A percentile compares a stretch with the other conserved stretches of the same genome.
Conservation (phyloP, 2,329 filamentous ascomycete genomes). For the Microascus cirrosus region DNA sequence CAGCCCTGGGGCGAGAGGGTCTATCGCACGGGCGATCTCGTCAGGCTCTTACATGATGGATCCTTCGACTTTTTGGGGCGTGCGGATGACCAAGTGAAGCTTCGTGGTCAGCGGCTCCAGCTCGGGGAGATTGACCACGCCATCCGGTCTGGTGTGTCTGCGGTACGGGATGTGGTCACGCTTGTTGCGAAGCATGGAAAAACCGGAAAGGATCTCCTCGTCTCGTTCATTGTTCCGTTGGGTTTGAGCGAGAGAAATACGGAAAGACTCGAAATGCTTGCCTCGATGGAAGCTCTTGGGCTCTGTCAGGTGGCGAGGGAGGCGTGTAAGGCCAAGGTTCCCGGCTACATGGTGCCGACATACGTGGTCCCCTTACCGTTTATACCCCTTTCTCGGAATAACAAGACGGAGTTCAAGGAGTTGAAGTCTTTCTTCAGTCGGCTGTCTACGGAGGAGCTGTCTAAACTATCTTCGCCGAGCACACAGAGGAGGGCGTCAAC, state of each 20-base stretch:
- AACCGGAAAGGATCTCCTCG: slow-evolving; percentile 70
- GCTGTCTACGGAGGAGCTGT: slow-evolving; percentile 47
- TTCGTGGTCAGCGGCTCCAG: slow-evolving; percentile 80
- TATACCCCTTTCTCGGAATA: slow-evolving; percentile 77
- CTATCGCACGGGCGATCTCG: slow-evolving; percentile 84
- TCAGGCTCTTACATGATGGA: slow-evolving; percentile 67
- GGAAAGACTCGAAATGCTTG: not conserved
- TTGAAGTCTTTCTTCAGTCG: slow-evolving; percentile 55
- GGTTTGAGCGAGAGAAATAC: not conserved
- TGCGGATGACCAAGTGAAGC: slow-evolving; percentile 84
- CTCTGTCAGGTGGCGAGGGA: slow-evolving; percentile 30
- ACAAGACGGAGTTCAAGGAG: slow-evolving; percentile 70
- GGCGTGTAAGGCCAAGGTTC: slow-evolving; percentile 59
- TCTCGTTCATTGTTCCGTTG: slow-evolving; percentile 53
- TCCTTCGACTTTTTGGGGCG: slow-evolving; percentile 83
- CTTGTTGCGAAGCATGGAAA: slow-evolving; percentile 59
- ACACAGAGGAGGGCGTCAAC: slow-evolving; percentile 17
- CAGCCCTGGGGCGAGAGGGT: slow-evolving; percentile 46
- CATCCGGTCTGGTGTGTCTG: slow-evolving; percentile 49
- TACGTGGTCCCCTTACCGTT: slow-evolving; percentile 61
- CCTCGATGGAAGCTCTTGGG: not conserved
- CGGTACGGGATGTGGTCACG: slow-evolving; percentile 61
- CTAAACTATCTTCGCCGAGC: not conserved
- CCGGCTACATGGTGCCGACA: slow-evolving; percentile 84
- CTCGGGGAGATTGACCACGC: slow-evolving; percentile 85